These are phyloP conservation scores for Yueomyces sinensis DNA, from an alignment of 805 yeast genomes.

Conservation along the genomic window DNA sequence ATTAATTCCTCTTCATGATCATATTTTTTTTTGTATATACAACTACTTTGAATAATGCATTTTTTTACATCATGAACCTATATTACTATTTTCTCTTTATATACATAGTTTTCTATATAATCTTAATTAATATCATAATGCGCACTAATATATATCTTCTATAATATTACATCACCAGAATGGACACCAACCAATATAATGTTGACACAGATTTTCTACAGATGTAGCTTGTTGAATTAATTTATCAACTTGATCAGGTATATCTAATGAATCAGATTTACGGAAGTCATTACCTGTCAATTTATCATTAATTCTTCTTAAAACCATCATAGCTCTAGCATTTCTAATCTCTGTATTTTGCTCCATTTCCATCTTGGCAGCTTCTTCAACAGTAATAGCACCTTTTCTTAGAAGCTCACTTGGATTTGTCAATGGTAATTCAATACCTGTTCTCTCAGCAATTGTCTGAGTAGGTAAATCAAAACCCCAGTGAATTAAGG, in stretches of 20 bases:
- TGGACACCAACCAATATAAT: conserved; percentile 98
- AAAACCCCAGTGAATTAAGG: conserved; percentile 97
- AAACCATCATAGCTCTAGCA: conserved; percentile 81
- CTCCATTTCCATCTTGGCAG: conserved; percentile 52
- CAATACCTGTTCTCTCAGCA: conserved; percentile 59
- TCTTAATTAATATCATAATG: too few species aligned
- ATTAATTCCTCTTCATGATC: too few species aligned
- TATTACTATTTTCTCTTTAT: too few species aligned
- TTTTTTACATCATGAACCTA: too few species aligned
- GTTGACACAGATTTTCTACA: conserved; percentile 91
- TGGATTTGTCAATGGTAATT: conserved; percentile 55
- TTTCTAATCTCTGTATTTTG: conserved; percentile 63
- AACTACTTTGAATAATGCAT: too few species aligned
- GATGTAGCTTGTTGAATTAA: conserved; percentile 93
- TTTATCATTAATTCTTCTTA: conserved; percentile 83
- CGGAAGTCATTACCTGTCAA: conserved; percentile 88
- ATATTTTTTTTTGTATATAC: too few species aligned
- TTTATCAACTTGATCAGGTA: conserved; percentile 84
- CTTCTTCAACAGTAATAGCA: conserved; percentile 66
- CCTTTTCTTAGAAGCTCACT: conserved; percentile 59
- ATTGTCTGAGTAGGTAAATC: conserved; percentile 77
- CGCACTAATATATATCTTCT: too few species aligned
- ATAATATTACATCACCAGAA: conserved; percentile 93
- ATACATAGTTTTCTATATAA: too few species aligned
- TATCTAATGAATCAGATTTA: conserved; percentile 54